Base-by-base conservation (phyloP, 2,329 filamentous ascomycete genomes). In the Leptographium flavum region DNA sequence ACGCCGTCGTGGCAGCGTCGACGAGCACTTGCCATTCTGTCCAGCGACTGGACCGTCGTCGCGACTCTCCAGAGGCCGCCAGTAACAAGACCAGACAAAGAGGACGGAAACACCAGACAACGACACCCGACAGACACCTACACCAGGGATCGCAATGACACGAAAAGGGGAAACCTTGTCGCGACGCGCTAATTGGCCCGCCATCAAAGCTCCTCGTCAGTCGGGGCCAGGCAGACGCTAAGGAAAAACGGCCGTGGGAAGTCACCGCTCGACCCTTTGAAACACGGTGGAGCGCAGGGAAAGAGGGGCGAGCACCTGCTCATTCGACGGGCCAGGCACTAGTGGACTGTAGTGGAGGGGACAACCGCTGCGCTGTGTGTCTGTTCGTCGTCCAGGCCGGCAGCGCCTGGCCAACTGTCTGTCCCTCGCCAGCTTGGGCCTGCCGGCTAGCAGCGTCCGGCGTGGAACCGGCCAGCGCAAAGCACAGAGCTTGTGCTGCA, bases 211-310 rank as follows among this genome's bases (percentile, higher is more conserved):
- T n/a, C n/a, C n/a, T n/a, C n/a, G n/a, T n/a, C n/a, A n/a, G n/a
- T n/a, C n/a, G n/a, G 14, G 6, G 10, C 25, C 17, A 42, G 25
- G 21, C 13, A 17, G 19, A 25, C 27, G 25, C 19, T 40, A 27
- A 31, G 9, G 25, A 10, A 44, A 39, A 44, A 44, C 42, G 42
- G 42, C 27, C 33, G 25, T 27, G 31, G 39, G 21, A n/a, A n/a
- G n/a, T n/a, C n/a, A n/a, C n/a, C 22, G 30, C 21, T 42, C 8
- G 21, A 27, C 22, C n/a, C 23, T 37, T 10, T 45, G 43, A 45
- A 45, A 45, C 43, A 40, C 42, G 23, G 43, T 45, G 43, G 43
- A 33, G 27, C 11, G 17, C 6, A 21, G 27, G 6, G 31, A 38
- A 43, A 33, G 43, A 31, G 37, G 43, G 17, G 19, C 9, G 3